These are phyloP conservation scores for Diaporthe citriasiana DNA, from an alignment of 2,329 filamentous ascomycete species.

Conservation along the genomic window DNA sequence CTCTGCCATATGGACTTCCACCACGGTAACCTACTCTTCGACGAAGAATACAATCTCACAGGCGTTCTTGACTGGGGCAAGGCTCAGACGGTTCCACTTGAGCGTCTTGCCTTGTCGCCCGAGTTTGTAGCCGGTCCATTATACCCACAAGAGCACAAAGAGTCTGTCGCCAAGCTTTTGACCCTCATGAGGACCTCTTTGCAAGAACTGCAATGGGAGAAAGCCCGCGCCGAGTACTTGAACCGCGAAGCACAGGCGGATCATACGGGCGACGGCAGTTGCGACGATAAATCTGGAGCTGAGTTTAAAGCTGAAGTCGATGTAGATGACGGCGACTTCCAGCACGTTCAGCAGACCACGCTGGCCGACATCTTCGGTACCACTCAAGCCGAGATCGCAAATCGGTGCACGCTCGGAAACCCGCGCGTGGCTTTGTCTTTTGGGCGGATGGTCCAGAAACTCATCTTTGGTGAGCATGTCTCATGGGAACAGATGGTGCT, in stretches of 20 bases:
- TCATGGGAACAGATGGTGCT: neutral
- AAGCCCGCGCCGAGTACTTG: accelerated
- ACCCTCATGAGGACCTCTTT: neutral
- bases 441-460: neutral
- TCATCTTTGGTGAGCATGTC: neutral
- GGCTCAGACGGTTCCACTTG: slow-evolving; percentile 50
- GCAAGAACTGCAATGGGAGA: neutral
- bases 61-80: slow-evolving; percentile 55
- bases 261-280: neutral
- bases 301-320: too few relatives aligned
- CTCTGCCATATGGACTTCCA: slow-evolving; percentile 53
- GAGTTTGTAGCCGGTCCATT: neutral
- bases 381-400: neutral
- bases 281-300: neutral
- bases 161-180: neutral
- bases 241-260: neutral
- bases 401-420: neutral
- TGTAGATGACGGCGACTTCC: neutral
- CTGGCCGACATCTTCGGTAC: neutral
- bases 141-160: too few relatives aligned
- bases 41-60: slow-evolving; percentile 56
- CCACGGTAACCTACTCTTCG: slow-evolving; percentile 58
- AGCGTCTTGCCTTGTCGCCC: neutral
- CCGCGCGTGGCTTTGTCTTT: neutral
- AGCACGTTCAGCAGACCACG: neutral